phyloP scores from a whole-genome alignment of 1,284 basidiomycete genomes.

The Takashimella tepidaria region DNA sequence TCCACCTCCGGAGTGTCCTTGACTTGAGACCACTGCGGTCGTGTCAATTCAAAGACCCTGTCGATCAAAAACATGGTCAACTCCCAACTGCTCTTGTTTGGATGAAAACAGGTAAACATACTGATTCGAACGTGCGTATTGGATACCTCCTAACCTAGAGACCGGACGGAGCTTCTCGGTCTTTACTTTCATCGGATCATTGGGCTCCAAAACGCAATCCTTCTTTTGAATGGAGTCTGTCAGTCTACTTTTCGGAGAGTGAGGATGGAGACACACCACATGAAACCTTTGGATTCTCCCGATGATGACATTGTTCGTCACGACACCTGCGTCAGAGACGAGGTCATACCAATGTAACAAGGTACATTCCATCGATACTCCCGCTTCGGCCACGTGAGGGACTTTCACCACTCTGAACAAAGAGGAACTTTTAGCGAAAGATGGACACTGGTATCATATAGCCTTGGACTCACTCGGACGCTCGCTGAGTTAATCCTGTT shows the following conservation, averaged over 20 bases:
- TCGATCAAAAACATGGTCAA: not conserved
- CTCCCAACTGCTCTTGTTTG: no score
- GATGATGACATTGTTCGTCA: conserved; percentile 58
- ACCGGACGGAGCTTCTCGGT: conserved; percentile 57
- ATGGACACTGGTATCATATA: not conserved
- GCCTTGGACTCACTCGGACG: conserved; percentile 56
- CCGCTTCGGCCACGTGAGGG: conserved; percentile 64
- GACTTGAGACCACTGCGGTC: conserved; percentile 57
- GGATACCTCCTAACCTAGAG: conserved; percentile 59
- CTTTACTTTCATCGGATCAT: conserved; percentile 34
- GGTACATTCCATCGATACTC: conserved; percentile 67
- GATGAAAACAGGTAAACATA: no score
- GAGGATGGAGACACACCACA: conserved; percentile 39
- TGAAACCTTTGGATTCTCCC: conserved; percentile 63
- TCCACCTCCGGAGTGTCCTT: conserved; percentile 46
- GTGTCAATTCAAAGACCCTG: conserved; percentile 50
- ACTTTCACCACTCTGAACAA: conserved; percentile 53
- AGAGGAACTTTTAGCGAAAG: not conserved
- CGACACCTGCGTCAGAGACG: conserved; percentile 44
- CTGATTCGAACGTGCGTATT: conserved; percentile 52
- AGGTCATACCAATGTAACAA: conserved; percentile 59
- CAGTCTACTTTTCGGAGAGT: not conserved
- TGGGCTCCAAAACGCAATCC: conserved; percentile 55
- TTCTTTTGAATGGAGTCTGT: conserved; percentile 46
- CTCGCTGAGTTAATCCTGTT: conserved; percentile 61